A percentile compares a stretch with the other conserved stretches of the same genome.
These are phyloP conservation scores for Pontederia crassipes DNA, from an alignment of 176 grass and related monocot genomes.

Conservation along the genomic window DNA sequence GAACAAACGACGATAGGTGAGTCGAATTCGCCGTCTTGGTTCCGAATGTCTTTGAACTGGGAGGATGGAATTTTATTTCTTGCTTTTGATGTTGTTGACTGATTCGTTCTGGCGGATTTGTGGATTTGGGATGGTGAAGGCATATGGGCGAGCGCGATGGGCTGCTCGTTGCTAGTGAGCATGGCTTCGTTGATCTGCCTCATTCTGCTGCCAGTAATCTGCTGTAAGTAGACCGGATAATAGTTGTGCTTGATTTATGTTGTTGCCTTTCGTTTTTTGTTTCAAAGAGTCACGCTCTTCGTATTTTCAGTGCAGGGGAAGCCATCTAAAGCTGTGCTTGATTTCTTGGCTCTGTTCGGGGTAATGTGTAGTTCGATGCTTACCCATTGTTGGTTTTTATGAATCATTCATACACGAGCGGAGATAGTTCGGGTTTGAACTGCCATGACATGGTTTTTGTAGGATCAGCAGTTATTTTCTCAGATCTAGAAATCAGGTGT, in stretches of 20 bases:
- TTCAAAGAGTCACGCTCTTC: slow-evolving; percentile 4
- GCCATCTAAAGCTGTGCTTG: slow-evolving; percentile 75
- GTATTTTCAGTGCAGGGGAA: slow-evolving; percentile 69
- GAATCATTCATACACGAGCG: no score
- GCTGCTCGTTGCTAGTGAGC: slow-evolving; percentile 91
- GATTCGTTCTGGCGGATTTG: background rate
- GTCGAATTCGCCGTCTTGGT: background rate
- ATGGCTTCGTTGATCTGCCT: slow-evolving; percentile 95
- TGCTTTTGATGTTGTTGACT: slow-evolving; percentile 4
- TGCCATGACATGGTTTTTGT: no score
- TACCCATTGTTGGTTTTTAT: no score
- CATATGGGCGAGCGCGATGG: slow-evolving; percentile 85
- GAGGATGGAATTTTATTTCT: background rate
- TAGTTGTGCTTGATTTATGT: background rate
- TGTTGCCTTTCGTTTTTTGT: background rate
- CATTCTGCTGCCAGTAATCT: slow-evolving; percentile 76
- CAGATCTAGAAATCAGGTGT: no score
- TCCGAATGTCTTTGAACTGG: background rate
- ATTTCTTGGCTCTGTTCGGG: slow-evolving; percentile 84
- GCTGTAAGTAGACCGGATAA: slow-evolving; percentile 42
- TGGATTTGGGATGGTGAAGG: slow-evolving; percentile 33
- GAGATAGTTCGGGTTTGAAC: no score
- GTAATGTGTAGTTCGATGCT: slow-evolving; percentile 23
- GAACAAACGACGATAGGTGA: slow-evolving; percentile 57
- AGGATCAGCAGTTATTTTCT: no score